phyloP scores from a whole-genome alignment of 2,329 filamentous ascomycete species.

The Fusarium begoniae region DNA sequence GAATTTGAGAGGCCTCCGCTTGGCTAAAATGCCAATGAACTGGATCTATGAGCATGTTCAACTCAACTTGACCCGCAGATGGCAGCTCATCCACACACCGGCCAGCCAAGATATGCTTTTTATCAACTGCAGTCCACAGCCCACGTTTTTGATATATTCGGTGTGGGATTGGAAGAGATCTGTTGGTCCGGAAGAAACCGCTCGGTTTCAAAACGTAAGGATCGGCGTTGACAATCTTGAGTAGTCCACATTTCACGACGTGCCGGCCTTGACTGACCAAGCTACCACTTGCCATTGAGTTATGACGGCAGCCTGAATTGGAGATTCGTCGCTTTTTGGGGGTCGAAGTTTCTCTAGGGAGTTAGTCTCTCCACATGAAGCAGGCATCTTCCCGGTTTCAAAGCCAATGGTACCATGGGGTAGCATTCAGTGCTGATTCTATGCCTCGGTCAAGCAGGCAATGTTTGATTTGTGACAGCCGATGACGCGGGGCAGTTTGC shows the following conservation, averaged over 20 bases:
- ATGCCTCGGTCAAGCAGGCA: not conserved
- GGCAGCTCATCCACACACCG: not conserved
- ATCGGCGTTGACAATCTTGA: not conserved
- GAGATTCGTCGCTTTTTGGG: not conserved
- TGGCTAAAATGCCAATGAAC: not conserved
- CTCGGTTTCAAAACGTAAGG: not conserved
- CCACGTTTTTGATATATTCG: not conserved
- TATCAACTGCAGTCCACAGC: not conserved
- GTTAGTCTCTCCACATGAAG: not conserved
- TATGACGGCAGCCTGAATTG: not conserved
- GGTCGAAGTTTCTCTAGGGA: too few species aligned
- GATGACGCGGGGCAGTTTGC: not conserved
- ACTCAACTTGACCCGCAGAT: not conserved
- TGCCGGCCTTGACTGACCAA: not conserved
- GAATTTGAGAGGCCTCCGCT: not conserved
- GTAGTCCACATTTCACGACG: not conserved
- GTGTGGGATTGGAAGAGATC: not conserved
- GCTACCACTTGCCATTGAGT: not conserved
- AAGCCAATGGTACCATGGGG: not conserved
- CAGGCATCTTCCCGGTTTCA: not conserved
- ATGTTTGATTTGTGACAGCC: constrained; percentile 20
- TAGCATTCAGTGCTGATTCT: not conserved
- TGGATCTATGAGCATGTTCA: not conserved
- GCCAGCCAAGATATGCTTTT: not conserved
- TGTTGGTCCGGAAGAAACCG: not conserved